Percentiles rank a stretch among this genome's conserved stretches.
Conservation (phyloP, 1,284 basidiomycete species). For the Pisolithus thermaeus region DNA sequence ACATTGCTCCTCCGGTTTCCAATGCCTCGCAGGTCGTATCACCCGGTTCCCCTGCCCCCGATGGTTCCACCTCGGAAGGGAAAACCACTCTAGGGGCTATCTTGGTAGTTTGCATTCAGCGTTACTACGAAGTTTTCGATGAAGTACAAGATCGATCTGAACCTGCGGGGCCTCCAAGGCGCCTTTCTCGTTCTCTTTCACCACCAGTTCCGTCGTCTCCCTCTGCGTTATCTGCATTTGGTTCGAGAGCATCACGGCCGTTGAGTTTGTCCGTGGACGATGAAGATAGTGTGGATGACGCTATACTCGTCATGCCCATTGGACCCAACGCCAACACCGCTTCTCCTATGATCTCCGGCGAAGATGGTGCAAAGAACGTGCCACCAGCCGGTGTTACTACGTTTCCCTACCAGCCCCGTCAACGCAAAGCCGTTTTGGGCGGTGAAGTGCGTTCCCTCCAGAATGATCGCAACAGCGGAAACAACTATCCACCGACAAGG, state of each 20-base stretch:
- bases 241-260: constrained; percentile 16
- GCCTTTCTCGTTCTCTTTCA: constrained; percentile 21
- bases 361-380: constrained; percentile 9
- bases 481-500: constrained; percentile 19
- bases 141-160: constrained; percentile 65
- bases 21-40: constrained; percentile 15
- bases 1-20: constrained; percentile 11
- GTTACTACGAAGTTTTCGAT: constrained; percentile 82
- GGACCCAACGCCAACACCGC: constrained; percentile 35
- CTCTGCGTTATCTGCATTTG: constrained; percentile 13
- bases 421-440: constrained; percentile 28
- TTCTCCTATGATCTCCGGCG: constrained; percentile 10
- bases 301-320: constrained; percentile 69
- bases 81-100: constrained; percentile 65
- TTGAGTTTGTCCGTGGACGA: constrained; percentile 38
- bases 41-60: constrained; percentile 13
- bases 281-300: constrained; percentile 67
- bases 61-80: constrained; percentile 31
- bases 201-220: constrained; percentile 24
- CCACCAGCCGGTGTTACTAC: constrained; percentile 7
- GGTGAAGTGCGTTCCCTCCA: constrained; percentile 25
- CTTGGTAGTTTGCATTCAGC: constrained; percentile 71
- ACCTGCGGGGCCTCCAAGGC: constrained; percentile 35
- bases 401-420: constrained; percentile 35
- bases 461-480: constrained; percentile 20